Conservation (phyloP, 192 early-diverging fungal species). For the Entophlyctis helioformis region DNA sequence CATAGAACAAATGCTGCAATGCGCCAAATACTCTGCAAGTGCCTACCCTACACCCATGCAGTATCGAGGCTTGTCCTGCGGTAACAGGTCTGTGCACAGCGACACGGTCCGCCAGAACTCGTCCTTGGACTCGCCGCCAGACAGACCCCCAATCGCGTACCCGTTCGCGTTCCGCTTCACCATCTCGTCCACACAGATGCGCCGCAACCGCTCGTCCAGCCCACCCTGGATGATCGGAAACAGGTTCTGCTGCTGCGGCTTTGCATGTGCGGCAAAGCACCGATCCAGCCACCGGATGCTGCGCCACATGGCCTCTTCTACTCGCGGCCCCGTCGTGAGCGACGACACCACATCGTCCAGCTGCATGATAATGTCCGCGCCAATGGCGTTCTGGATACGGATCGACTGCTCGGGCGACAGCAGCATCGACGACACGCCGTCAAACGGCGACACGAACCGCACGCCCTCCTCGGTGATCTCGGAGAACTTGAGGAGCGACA, state of each 20-base stretch:
- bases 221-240: slow-evolving; percentile 88
- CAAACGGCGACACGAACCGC: slow-evolving; percentile 71
- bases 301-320: slow-evolving; percentile 84
- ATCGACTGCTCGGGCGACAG: slow-evolving; percentile 81
- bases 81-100: slow-evolving; percentile 68
- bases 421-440: slow-evolving; percentile 63
- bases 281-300: slow-evolving; percentile 82
- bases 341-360: slow-evolving; percentile 82
- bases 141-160: slow-evolving; percentile 69
- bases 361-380: slow-evolving; percentile 87
- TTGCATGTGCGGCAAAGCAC: slow-evolving; percentile 62
- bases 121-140: slow-evolving; percentile 79
- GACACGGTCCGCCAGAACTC: slow-evolving; percentile 69
- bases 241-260: slow-evolving; percentile 62
- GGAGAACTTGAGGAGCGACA: slow-evolving; percentile 71
- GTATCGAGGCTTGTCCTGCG: slow-evolving; percentile 73
- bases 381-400: slow-evolving; percentile 73
- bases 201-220: slow-evolving; percentile 53
- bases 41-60: slow-evolving; percentile 92
- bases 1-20: too few relatives aligned
- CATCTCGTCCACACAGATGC: slow-evolving; percentile 66
- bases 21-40: too few relatives aligned
- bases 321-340: slow-evolving; percentile 62
- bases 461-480: slow-evolving; percentile 78
- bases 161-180: slow-evolving; percentile 67